Evolutionary conservation across 768 basidiomycete species (phyloP).

Genomic region (Holtermanniella nyarrowii): DNA sequence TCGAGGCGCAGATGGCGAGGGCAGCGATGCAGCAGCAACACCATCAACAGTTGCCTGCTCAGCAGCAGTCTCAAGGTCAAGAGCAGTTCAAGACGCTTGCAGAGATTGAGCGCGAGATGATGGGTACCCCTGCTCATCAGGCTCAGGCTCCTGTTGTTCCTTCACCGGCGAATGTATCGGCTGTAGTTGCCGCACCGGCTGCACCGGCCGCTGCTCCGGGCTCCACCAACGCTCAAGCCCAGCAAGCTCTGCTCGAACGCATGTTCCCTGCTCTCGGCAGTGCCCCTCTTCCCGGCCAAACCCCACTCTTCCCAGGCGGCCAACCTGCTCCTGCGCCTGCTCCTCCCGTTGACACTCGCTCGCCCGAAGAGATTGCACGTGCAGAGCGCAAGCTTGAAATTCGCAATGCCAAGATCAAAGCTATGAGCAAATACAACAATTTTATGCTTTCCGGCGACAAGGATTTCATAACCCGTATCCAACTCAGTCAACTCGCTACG

Average conservation of each 20-base stretch:
- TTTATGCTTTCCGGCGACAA: conserved; percentile 56
- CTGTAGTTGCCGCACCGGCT: conserved; percentile 20
- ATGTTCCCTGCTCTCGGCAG: conserved; percentile 31
- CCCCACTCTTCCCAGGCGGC: conserved; percentile 11
- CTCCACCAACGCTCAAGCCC: conserved; percentile 25
- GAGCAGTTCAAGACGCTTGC: conserved; percentile 20
- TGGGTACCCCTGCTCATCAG: conserved; percentile 9
- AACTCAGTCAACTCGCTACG: conserved; percentile 94
- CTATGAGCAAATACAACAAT: conserved; percentile 40
- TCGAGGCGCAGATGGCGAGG: conserved; percentile 38
- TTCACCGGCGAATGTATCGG: conserved; percentile 1
- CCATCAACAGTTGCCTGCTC: conserved; percentile 5
- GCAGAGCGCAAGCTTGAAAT: conserved; percentile 20
- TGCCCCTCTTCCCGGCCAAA: conserved; percentile 3
- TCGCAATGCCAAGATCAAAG: conserved; percentile 33
- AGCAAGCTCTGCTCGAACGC: conserved; percentile 33
- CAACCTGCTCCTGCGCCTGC: neutral
- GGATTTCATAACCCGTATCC: conserved; percentile 98
- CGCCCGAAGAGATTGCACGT: conserved; percentile 21
- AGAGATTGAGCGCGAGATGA: conserved; percentile 37
- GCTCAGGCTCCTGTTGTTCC: conserved; percentile 8
- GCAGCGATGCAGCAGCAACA: conserved; percentile 9
- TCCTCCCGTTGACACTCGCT: conserved; percentile 1
- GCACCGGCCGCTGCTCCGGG: conserved; percentile 10
- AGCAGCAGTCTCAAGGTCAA: conserved; percentile 8